phyloP scores from a whole-genome alignment of 306 rosid genomes.

The Canavalia ensiformis region DNA sequence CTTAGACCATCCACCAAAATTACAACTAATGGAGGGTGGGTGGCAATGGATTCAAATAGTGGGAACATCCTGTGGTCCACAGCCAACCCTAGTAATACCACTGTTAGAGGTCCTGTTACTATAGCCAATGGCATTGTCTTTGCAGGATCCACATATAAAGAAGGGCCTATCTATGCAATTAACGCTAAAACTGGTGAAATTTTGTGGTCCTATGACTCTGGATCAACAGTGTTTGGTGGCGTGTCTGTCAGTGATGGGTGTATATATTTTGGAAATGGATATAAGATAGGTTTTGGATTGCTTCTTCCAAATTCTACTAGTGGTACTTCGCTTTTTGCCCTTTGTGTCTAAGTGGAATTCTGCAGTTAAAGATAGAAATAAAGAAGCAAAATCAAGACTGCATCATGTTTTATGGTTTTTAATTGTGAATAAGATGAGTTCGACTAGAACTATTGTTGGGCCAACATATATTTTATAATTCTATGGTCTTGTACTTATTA shows the following conservation, averaged over 20 bases:
- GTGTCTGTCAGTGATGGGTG: conserved; percentile 67
- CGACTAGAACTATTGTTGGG: not conserved
- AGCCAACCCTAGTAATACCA: conserved; percentile 53
- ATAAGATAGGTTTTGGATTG: conserved; percentile 14
- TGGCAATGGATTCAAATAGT: conserved; percentile 62
- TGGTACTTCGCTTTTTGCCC: conserved; percentile 39
- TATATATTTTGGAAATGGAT: conserved; percentile 67
- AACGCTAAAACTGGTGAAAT: conserved; percentile 55
- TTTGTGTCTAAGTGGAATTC: conserved; percentile 15
- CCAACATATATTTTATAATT: not conserved
- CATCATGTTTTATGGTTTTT: conserved; percentile 1
- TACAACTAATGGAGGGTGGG: conserved; percentile 68
- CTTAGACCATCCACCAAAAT: conserved; percentile 54
- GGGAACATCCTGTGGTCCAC: conserved; percentile 65
- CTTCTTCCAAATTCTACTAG: not conserved
- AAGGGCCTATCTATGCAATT: conserved; percentile 65
- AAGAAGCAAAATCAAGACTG: not conserved
- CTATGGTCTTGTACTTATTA: not conserved
- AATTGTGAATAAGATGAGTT: not conserved
- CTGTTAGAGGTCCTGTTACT: conserved; percentile 58
- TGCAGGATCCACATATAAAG: conserved; percentile 56
- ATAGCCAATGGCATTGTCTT: conserved; percentile 69
- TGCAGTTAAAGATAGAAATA: not conserved
- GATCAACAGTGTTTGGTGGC: conserved; percentile 65
- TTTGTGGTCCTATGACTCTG: conserved; percentile 61